phyloP scores from a whole-genome alignment of 2,329 filamentous ascomycete species.

The Aspergillus candidus region DNA sequence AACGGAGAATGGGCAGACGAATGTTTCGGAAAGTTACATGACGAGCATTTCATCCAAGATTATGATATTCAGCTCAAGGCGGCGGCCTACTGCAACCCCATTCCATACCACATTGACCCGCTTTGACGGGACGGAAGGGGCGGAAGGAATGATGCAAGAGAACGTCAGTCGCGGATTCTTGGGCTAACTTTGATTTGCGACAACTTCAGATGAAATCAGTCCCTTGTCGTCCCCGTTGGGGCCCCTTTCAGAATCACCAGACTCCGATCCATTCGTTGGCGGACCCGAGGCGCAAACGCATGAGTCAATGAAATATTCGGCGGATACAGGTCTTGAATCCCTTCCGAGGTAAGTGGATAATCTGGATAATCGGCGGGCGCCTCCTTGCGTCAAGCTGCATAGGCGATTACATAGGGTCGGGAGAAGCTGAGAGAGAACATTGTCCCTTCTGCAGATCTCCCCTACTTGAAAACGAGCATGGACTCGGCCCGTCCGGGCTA shows the following conservation, averaged over 20 bases:
- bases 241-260: constrained; percentile 31
- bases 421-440: constrained; percentile 11
- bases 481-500: constrained; percentile 76
- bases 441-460: constrained; percentile 56
- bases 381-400: constrained; percentile 14
- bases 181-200: constrained; percentile 10
- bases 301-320: constrained; percentile 64
- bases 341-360: constrained; percentile 61
- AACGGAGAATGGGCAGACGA: too few relatives aligned
- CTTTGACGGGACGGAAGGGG: too few relatives aligned
- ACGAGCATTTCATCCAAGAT: too few relatives aligned
- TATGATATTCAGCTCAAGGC: too few relatives aligned
- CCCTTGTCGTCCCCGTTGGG: constrained; percentile 35
- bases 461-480: constrained; percentile 83
- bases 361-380: constrained; percentile 14
- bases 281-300: constrained; percentile 48
- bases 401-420: constrained; percentile 4
- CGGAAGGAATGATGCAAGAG: too few relatives aligned
- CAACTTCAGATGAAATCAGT: constrained; percentile 32
- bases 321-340: constrained; percentile 70
- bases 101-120: too few relatives aligned
- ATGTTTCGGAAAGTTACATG: too few relatives aligned
- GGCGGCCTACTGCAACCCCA: too few relatives aligned
- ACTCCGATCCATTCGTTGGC: constrained; percentile 36
- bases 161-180: background rate